These are phyloP conservation scores for Rhodotorula sp. DNA, from an alignment of 1,284 basidiomycete genomes.

Conservation along the genomic window DNA sequence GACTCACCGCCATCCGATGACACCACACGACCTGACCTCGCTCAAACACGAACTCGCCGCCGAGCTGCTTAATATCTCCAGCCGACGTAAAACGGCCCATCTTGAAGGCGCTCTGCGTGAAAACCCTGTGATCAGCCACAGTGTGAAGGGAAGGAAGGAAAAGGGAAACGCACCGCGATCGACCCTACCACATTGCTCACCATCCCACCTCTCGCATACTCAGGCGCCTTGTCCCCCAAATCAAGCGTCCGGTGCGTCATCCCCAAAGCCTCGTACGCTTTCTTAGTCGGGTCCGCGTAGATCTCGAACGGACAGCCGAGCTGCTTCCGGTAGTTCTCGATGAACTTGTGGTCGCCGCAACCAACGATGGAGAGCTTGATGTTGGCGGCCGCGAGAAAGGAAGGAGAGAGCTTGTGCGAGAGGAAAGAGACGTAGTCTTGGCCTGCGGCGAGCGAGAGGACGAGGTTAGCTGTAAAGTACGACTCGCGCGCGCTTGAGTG, in stretches of 20 bases:
- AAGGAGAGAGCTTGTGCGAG: slow-evolving; percentile 52
- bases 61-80: slow-evolving; percentile 41
- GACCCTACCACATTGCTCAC: slow-evolving; percentile 6
- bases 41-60: slow-evolving; percentile 43
- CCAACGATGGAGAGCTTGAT: slow-evolving; percentile 60
- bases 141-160: neutral
- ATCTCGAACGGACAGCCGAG: slow-evolving; percentile 47
- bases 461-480: slow-evolving; percentile 51
- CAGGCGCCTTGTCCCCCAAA: slow-evolving; percentile 19
- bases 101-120: slow-evolving; percentile 26
- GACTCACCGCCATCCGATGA: slow-evolving; percentile 36
- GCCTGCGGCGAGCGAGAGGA: neutral
- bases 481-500: neutral
- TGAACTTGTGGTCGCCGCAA: slow-evolving; percentile 62
- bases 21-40: slow-evolving; percentile 9
- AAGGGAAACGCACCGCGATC: slow-evolving; percentile 11
- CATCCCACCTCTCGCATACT: slow-evolving; percentile 22
- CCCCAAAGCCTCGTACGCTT: slow-evolving; percentile 39
- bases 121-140: fast-evolving
- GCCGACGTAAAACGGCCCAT: slow-evolving; percentile 12
- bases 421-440: slow-evolving; percentile 61
- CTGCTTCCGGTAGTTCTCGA: slow-evolving; percentile 56
- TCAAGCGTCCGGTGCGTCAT: slow-evolving; percentile 37
- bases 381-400: slow-evolving; percentile 50
- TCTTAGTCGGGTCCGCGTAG: slow-evolving; percentile 61